These are phyloP conservation scores for Acacia melanoxylon DNA, from an alignment of 306 rosid species.

Conservation along the genomic window DNA sequence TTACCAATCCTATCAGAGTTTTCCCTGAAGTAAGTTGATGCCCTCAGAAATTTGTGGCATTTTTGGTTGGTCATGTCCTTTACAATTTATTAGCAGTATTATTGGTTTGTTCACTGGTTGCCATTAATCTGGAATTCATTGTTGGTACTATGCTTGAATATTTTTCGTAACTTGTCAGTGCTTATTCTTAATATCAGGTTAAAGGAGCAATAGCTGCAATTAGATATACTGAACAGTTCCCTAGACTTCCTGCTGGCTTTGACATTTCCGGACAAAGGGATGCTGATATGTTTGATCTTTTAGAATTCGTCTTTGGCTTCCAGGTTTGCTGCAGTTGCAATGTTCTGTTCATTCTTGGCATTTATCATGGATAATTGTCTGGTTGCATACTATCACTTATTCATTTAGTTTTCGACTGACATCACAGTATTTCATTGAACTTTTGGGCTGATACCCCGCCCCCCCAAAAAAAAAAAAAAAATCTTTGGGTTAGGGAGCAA, in stretches of 20 bases:
- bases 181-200: constrained; percentile 60
- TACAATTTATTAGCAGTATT: neutral
- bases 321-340: constrained; percentile 62
- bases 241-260: constrained; percentile 74
- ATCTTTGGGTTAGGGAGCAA: neutral
- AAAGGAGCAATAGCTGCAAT: constrained; percentile 83
- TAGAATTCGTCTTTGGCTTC: constrained; percentile 87
- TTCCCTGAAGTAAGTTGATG: constrained; percentile 86
- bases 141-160: neutral
- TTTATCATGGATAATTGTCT: constrained; percentile 23
- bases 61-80: neutral
- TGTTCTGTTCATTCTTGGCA: constrained; percentile 22
- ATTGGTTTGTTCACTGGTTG: neutral
- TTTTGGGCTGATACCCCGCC: neutral
- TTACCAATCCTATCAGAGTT: constrained; percentile 83
- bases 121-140: constrained; percentile 12
- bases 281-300: constrained; percentile 90
- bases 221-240: constrained; percentile 75
- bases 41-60: constrained; percentile 19
- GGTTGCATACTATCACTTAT: neutral
- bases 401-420: neutral
- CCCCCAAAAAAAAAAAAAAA: neutral
- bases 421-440: neutral
- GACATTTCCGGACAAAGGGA: constrained; percentile 69
- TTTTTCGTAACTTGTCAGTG: constrained; percentile 32